Evolutionary conservation across 768 basidiomycete genomes (phyloP).

Genomic region (Podaxis sp.): DNA sequence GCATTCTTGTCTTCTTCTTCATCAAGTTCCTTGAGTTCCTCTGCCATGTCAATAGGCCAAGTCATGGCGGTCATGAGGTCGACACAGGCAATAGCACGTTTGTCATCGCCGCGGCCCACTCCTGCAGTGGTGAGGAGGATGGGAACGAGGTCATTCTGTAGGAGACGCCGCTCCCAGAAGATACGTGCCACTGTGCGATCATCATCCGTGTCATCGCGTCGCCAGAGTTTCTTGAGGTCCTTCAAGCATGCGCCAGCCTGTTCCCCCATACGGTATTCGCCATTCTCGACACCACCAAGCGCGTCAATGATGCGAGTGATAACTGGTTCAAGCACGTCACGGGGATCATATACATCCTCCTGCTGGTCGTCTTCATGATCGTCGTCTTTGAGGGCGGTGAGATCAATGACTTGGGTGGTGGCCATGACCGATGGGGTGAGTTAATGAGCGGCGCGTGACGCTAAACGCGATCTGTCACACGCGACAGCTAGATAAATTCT

Average conservation of each 20-base stretch:
- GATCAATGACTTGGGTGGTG: conserved; percentile 34
- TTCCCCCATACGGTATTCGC: conserved; percentile 75
- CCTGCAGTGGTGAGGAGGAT: conserved; percentile 83
- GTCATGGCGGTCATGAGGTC: conserved; percentile 97
- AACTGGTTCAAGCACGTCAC: conserved; percentile 62
- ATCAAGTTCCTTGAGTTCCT: conserved; percentile 90
- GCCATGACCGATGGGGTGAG: conserved; percentile 1
- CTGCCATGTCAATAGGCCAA: conserved; percentile 96
- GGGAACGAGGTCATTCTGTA: conserved; percentile 85
- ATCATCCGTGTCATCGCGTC: conserved; percentile 96
- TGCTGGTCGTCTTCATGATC: conserved; percentile 28
- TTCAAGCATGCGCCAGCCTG: conserved; percentile 82
- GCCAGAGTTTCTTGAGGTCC: conserved; percentile 94
- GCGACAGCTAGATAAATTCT: neutral
- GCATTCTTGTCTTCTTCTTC: conserved; percentile 77
- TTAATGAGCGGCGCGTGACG: conserved; percentile 13
- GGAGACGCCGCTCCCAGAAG: conserved; percentile 83
- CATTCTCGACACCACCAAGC: conserved; percentile 71
- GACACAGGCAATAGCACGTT: conserved; percentile 76
- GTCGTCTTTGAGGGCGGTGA: conserved; percentile 20
- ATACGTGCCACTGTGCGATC: conserved; percentile 94
- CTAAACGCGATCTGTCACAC: conserved; percentile 12
- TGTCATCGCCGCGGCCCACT: conserved; percentile 75
- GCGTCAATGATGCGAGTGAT: conserved; percentile 78
- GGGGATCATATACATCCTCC: conserved; percentile 35